Conservation (phyloP, 1,284 basidiomycete species). For the Vanrija sp. region DNA sequence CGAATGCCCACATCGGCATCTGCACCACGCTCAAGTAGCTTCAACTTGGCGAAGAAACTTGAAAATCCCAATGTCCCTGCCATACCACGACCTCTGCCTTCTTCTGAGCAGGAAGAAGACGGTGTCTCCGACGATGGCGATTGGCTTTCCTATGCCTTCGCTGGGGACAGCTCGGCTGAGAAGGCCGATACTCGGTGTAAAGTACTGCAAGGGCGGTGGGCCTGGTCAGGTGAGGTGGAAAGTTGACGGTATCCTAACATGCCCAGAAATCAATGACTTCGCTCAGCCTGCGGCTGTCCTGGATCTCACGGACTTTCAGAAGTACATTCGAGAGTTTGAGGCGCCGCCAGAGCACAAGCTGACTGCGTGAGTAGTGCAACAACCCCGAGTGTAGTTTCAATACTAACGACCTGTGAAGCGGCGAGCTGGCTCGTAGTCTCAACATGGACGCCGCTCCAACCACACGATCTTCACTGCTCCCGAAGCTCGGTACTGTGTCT, state of each 20-base stretch:
- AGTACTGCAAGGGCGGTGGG: constrained; percentile 27
- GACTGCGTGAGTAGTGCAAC: constrained; percentile 26
- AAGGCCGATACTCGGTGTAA: constrained; percentile 13
- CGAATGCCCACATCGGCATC: no score
- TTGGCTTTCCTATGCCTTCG: no score
- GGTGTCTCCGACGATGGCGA: no score
- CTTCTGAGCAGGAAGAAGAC: no score
- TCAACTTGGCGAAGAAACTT: no score
- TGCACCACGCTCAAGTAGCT: no score
- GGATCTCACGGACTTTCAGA: constrained; percentile 10
- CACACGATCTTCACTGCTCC: background rate
- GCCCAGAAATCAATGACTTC: constrained; percentile 22
- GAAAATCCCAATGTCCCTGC: no score
- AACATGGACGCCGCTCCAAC: background rate
- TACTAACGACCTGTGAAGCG: constrained; percentile 11
- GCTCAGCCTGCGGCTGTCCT: constrained; percentile 7
- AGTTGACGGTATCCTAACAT: background rate
- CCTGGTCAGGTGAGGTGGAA: constrained; percentile 32
- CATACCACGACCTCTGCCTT: no score
- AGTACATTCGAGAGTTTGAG: constrained; percentile 28
- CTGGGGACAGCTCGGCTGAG: background rate
- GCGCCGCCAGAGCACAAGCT: constrained; percentile 27
- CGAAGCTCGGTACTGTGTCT: background rate
- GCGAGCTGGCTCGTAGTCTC: constrained; percentile 28
- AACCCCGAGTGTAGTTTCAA: background rate